phyloP scores from a whole-genome alignment of 208 protist species.

The Endotrypanum monterogeii region DNA sequence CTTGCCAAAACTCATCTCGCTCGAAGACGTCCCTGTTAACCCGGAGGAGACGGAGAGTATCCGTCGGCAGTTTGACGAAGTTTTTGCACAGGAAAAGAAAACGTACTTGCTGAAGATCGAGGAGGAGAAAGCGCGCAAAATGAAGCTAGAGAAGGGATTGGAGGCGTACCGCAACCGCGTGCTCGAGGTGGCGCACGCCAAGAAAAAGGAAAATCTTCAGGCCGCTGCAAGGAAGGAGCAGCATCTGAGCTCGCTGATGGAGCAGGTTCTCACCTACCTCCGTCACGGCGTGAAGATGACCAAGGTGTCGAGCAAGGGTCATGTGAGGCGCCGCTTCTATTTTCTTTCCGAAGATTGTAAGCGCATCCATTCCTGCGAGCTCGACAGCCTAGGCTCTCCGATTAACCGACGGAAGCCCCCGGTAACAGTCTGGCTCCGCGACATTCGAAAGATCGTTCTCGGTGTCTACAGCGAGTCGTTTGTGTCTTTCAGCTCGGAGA shows the following conservation, averaged over 20 bases:
- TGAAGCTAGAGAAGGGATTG: constrained; percentile 87
- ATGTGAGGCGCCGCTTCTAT: constrained; percentile 80
- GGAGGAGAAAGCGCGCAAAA: constrained; percentile 85
- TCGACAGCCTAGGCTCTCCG: constrained; percentile 74
- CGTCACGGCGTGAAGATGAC: constrained; percentile 84
- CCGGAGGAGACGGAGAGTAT: constrained; percentile 85
- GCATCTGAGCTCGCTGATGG: constrained; percentile 77
- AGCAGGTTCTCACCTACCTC: constrained; percentile 90
- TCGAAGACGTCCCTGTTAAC: constrained; percentile 85
- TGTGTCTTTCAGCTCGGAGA: constrained; percentile 67
- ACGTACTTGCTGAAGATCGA: constrained; percentile 77
- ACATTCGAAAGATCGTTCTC: constrained; percentile 85
- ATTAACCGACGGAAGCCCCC: constrained; percentile 87
- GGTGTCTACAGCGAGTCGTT: constrained; percentile 88
- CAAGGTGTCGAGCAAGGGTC: constrained; percentile 85
- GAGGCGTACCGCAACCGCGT: constrained; percentile 84
- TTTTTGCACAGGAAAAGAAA: constrained; percentile 85
- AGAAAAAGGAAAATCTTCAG: constrained; percentile 86
- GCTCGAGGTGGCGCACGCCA: constrained; percentile 70
- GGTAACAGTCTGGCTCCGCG: constrained; percentile 81
- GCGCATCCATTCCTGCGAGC: constrained; percentile 87
- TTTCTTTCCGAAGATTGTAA: constrained; percentile 90
- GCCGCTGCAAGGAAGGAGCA: constrained; percentile 85
- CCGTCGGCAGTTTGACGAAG: constrained; percentile 87
- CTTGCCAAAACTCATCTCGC: constrained; percentile 87